These are phyloP conservation scores for Oryza meridionalis DNA, from an alignment of 176 grass and related monocot species.

Conservation along the genomic window DNA sequence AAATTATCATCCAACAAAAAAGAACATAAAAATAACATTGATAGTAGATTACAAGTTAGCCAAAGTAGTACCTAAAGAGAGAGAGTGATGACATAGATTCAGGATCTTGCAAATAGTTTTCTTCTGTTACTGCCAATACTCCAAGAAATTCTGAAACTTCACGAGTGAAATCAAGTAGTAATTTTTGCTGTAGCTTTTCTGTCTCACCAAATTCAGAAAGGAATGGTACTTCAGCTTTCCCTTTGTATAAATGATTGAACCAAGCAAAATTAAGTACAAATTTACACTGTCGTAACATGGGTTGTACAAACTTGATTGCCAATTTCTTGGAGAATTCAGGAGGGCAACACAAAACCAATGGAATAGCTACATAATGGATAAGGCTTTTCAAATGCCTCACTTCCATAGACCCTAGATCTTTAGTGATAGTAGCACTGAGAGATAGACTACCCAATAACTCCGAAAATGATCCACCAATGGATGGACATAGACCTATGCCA, in stretches of 20 bases:
- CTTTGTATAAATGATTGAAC: slow-evolving; percentile 50
- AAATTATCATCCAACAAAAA: not conserved
- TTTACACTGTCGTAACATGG: slow-evolving; percentile 52
- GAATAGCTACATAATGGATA: slow-evolving; percentile 59
- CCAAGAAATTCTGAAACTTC: slow-evolving; percentile 60
- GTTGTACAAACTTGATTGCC: slow-evolving; percentile 55
- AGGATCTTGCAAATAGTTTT: slow-evolving; percentile 50
- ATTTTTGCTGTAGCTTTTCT: slow-evolving; percentile 51
- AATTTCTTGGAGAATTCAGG: slow-evolving; percentile 46
- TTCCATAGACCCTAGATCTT: slow-evolving; percentile 64
- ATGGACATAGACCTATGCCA: slow-evolving; percentile 55
- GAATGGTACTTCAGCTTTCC: slow-evolving; percentile 36
- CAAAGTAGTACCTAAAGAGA: slow-evolving; percentile 52
- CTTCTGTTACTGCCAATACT: slow-evolving; percentile 35
- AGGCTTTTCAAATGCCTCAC: slow-evolving; percentile 53
- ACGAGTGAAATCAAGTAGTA: slow-evolving; percentile 65
- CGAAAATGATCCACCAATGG: slow-evolving; percentile 53
- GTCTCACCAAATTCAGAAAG: slow-evolving; percentile 54
- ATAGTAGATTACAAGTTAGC: no score
- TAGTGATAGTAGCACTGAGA: slow-evolving; percentile 50
- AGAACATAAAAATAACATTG: not conserved
- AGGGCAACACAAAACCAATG: slow-evolving; percentile 57
- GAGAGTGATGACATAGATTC: slow-evolving; percentile 44
- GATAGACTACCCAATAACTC: slow-evolving; percentile 44
- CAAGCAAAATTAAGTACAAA: slow-evolving; percentile 56